These are phyloP conservation scores for Hypsizygus ulmarius DNA, from an alignment of 1,284 basidiomycete species.

Conservation along the genomic window DNA sequence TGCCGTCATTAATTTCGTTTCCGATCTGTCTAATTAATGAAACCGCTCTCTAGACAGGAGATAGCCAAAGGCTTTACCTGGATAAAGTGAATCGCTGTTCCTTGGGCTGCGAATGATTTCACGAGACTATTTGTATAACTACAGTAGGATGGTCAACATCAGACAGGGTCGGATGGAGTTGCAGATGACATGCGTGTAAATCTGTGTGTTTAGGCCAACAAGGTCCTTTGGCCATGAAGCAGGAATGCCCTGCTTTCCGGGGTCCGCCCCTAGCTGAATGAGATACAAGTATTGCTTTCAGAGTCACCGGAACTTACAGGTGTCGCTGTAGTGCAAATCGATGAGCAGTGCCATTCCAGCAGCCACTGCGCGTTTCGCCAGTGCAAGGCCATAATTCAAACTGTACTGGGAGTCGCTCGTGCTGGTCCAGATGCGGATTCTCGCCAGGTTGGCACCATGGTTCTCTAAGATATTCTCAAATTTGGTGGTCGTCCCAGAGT, in stretches of 20 bases:
- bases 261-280: constrained; percentile 52
- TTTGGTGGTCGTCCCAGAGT: constrained; percentile 38
- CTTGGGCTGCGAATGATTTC: constrained; percentile 47
- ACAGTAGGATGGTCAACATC: neutral
- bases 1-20: constrained; percentile 62
- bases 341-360: constrained; percentile 57
- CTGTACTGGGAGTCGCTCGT: constrained; percentile 48
- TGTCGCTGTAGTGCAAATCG: constrained; percentile 65
- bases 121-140: constrained; percentile 57
- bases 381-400: constrained; percentile 49
- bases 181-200: constrained; percentile 42
- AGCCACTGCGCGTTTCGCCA: constrained; percentile 55
- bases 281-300: constrained; percentile 1
- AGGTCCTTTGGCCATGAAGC: constrained; percentile 55
- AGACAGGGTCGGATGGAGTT: neutral
- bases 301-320: constrained; percentile 36
- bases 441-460: constrained; percentile 55
- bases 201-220: constrained; percentile 49
- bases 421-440: constrained; percentile 63
- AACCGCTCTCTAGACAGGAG: neutral
- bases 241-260: constrained; percentile 59
- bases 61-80: constrained; percentile 28
- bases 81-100: constrained; percentile 54
- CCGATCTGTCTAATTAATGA: constrained; percentile 40
- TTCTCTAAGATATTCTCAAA: constrained; percentile 55